Percentiles rank a stretch among this genome's conserved stretches.
phyloP scores from a whole-genome alignment of 805 yeast genomes.

The Ogataea pignaliae region DNA sequence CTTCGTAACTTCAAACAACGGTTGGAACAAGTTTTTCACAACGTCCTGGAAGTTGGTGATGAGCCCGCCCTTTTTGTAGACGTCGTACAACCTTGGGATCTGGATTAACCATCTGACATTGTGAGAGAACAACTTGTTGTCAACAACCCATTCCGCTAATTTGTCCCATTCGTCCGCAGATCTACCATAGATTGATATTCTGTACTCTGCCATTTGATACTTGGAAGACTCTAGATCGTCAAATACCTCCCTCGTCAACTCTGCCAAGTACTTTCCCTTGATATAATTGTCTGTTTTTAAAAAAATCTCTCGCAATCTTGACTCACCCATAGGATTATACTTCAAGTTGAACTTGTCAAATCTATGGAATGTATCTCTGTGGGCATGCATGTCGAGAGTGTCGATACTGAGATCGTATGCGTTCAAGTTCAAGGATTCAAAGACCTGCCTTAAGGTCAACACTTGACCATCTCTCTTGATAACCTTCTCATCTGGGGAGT shows the following conservation, averaged over 20 bases:
- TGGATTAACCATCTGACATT: conserved; percentile 97
- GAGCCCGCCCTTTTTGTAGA: conserved; percentile 73
- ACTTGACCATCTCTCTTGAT: conserved; percentile 90
- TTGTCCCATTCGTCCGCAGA: conserved; percentile 91
- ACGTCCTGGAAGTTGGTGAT: conserved; percentile 73
- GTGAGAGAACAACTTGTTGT: conserved; percentile 84
- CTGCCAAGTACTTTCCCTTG: conserved; percentile 85
- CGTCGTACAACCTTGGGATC: conserved; percentile 88
- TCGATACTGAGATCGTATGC: conserved; percentile 96
- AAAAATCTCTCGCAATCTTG: conserved; percentile 93
- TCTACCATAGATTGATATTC: conserved; percentile 93
- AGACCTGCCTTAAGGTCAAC: conserved; percentile 83
- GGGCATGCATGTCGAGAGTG: conserved; percentile 99
- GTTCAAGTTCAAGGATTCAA: conserved; percentile 81
- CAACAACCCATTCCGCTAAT: conserved; percentile 91
- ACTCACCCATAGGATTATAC: conserved; percentile 97
- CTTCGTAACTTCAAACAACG: conserved; percentile 83
- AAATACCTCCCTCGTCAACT: conserved; percentile 88
- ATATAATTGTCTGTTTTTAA: conserved; percentile 93
- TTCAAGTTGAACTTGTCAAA: conserved; percentile 96
- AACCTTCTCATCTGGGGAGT: conserved; percentile 81
- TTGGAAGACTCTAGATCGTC: conserved; percentile 92
- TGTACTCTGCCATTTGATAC: conserved; percentile 95
- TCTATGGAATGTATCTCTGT: conserved; percentile 95
- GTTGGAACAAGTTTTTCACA: conserved; percentile 73